Conservation (phyloP, 164 flowering plant genomes). For the Kingdonia uniflora region DNA sequence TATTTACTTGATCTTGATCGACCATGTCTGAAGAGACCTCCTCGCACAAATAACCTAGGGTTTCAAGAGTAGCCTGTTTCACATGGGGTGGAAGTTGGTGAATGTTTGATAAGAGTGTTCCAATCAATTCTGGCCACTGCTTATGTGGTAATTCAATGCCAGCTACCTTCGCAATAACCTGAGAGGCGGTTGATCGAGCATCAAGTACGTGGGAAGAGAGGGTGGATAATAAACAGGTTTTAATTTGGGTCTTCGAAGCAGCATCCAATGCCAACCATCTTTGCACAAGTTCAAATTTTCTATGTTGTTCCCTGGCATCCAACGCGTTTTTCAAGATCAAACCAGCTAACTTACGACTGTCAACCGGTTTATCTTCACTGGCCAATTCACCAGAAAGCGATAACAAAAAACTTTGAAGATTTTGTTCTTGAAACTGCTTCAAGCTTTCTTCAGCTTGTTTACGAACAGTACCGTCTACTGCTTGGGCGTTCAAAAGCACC, state of each 20-base stretch:
- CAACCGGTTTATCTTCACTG: constrained; percentile 52
- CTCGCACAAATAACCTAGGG: constrained; percentile 58
- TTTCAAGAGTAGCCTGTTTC: constrained; percentile 48
- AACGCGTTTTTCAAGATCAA: constrained; percentile 48
- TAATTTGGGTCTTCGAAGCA: constrained; percentile 33
- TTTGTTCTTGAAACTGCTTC: constrained; percentile 53
- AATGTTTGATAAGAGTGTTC: constrained; percentile 34
- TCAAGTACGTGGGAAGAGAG: constrained; percentile 36
- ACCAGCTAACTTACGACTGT: constrained; percentile 57
- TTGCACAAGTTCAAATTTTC: constrained; percentile 47
- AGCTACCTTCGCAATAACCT: constrained; percentile 55
- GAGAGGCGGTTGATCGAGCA: constrained; percentile 57
- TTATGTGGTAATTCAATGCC: constrained; percentile 54
- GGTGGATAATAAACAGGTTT: constrained; percentile 32
- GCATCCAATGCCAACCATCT: constrained; percentile 46
- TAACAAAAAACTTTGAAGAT: constrained; percentile 43
- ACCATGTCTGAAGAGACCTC: constrained; percentile 53
- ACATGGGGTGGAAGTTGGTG: constrained; percentile 41
- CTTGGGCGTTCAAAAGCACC: constrained; percentile 50
- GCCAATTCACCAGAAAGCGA: constrained; percentile 51
- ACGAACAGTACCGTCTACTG: constrained; percentile 38
- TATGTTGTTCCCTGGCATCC: constrained; percentile 56
- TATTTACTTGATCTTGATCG: constrained; percentile 52
- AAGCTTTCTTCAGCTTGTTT: constrained; percentile 54
- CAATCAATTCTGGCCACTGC: constrained; percentile 56